Conservation (phyloP, 371 early-diverging fungal genomes). For the Apophysomyces trapeziformis region DNA sequence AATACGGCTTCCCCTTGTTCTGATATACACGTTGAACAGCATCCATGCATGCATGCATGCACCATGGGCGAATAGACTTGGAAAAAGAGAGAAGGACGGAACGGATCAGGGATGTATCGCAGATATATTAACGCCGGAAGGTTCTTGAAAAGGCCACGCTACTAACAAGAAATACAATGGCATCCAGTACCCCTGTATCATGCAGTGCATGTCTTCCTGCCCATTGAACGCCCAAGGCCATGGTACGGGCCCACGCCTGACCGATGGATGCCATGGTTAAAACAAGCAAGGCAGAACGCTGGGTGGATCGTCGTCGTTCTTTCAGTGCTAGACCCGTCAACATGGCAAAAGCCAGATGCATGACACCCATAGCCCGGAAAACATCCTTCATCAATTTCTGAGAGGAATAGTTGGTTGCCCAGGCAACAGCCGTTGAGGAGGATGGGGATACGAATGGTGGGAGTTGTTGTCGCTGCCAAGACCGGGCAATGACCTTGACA, state of each 20-base stretch:
- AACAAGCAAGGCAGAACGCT: conserved; percentile 40
- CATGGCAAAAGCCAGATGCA: conserved; percentile 42
- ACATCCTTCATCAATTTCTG: conserved; percentile 30
- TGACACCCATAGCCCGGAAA: conserved; percentile 36
- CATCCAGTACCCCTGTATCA: conserved; percentile 18
- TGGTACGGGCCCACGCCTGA: conserved; percentile 36
- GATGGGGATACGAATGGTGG: too few species aligned
- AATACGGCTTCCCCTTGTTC: too few species aligned
- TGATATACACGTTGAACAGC: too few species aligned
- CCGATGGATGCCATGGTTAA: conserved; percentile 39
- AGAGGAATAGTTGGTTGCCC: conserved; percentile 14
- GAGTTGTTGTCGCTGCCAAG: conserved; percentile 10
- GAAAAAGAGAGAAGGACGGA: too few species aligned
- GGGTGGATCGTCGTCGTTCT: conserved; percentile 37
- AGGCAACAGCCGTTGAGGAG: conserved; percentile 6
- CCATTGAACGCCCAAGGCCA: conserved; percentile 3
- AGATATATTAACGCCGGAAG: conserved; percentile 11
- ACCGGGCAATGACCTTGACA: conserved; percentile 18
- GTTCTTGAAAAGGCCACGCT: conserved; percentile 25
- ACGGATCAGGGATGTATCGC: too few species aligned
- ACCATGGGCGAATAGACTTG: too few species aligned
- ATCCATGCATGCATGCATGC: too few species aligned
- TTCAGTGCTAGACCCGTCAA: conserved; percentile 37
- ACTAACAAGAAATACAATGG: conserved; percentile 18
- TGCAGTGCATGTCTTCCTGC: conserved; percentile 16